These are phyloP conservation scores for Cyberlindnera galapagoensis DNA, from an alignment of 805 yeast species.

Conservation along the genomic window DNA sequence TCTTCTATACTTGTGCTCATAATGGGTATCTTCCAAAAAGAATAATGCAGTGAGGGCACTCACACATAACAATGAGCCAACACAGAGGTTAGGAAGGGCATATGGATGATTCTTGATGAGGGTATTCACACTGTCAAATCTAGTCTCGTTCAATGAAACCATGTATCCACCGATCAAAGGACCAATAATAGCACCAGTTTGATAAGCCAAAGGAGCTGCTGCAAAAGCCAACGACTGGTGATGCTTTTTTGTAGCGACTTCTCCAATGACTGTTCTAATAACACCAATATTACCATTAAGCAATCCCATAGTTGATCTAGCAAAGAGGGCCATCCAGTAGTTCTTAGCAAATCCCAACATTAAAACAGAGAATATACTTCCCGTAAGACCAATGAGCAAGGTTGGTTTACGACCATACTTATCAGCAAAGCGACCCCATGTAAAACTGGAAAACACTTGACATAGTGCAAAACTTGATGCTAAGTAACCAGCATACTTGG, in stretches of 20 bases:
- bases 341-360: slow-evolving; percentile 14
- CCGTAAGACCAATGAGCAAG: slow-evolving; percentile 12
- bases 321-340: slow-evolving; percentile 13
- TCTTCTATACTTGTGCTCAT: slow-evolving; percentile 12
- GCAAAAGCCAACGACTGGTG: slow-evolving; percentile 17
- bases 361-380: slow-evolving; percentile 9
- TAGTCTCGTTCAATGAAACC: slow-evolving; percentile 9
- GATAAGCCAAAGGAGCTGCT: slow-evolving; percentile 15
- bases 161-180: slow-evolving; percentile 16
- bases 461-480: slow-evolving; percentile 13
- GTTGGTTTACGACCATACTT: slow-evolving; percentile 15
- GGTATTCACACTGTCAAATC: slow-evolving; percentile 7
- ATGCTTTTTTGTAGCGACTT: slow-evolving; percentile 12
- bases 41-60: slow-evolving; percentile 9
- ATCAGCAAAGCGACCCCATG: slow-evolving; percentile 16
- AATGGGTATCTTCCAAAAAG: slow-evolving; percentile 16
- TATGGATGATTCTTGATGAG: slow-evolving; percentile 10
- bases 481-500: slow-evolving; percentile 15
- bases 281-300: slow-evolving; percentile 16
- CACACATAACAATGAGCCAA: slow-evolving; percentile 4
- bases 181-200: slow-evolving; percentile 13
- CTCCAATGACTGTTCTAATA: slow-evolving; percentile 14
- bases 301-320: slow-evolving; percentile 15
- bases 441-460: slow-evolving; percentile 13
- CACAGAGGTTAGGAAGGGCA: slow-evolving; percentile 13